phyloP scores from a whole-genome alignment of 176 grass and related monocot species.

The Eragrostis nindensis region DNA sequence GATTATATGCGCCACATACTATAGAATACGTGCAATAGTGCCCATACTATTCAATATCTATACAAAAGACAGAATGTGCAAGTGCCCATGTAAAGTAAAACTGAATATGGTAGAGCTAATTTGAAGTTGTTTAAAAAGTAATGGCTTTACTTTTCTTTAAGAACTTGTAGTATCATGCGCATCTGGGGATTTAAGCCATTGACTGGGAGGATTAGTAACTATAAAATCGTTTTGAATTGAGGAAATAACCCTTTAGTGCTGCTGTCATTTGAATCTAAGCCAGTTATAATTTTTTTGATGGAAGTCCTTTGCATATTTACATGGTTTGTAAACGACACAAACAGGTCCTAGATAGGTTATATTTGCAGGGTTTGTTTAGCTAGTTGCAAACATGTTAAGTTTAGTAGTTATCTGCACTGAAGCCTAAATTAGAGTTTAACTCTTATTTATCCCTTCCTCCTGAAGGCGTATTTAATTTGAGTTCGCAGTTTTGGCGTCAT shows the following conservation, averaged over 20 bases:
- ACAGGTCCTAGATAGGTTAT: neutral
- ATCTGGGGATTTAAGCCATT: neutral
- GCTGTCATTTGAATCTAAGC: neutral
- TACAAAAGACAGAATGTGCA: neutral
- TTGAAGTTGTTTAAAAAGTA: neutral
- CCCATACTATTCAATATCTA: neutral
- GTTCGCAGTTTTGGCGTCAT: neutral
- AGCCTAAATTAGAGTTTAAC: constrained; percentile 2
- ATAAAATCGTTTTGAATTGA: neutral
- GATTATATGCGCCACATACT: constrained; percentile 4
- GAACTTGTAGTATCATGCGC: neutral
- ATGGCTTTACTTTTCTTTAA: neutral
- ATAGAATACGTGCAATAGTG: neutral
- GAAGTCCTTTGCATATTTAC: neutral
- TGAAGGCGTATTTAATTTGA: neutral
- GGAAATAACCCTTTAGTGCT: neutral
- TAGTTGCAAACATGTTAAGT: constrained; percentile 18
- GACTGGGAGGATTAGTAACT: neutral
- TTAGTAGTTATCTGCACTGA: neutral
- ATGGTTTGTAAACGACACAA: neutral
- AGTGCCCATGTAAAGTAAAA: neutral
- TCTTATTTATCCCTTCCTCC: neutral
- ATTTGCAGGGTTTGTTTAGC: neutral
- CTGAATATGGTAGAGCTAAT: neutral
- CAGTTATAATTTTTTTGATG: neutral